A percentile compares a stretch with the other conserved stretches of the same genome.
Conservation (phyloP, 2,329 filamentous ascomycete genomes). For the Polytolypa hystricis region DNA sequence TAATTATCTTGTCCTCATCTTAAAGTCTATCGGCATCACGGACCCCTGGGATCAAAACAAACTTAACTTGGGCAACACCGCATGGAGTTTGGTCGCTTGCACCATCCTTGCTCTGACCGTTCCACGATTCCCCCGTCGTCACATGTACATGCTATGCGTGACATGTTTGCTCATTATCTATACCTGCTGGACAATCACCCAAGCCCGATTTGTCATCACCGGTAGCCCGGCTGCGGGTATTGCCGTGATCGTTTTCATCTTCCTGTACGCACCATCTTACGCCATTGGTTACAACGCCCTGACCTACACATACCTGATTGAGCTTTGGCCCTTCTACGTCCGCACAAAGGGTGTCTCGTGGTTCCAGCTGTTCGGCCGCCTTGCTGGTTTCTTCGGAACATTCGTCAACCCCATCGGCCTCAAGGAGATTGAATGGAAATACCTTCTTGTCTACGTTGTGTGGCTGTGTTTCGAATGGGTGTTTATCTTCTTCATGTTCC, state of each 20-base stretch:
- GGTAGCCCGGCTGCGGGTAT: constrained; percentile 25
- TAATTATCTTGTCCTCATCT: constrained; percentile 11
- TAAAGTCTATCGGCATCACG: constrained; percentile 27
- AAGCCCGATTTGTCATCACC: constrained; percentile 27
- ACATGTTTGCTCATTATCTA: constrained; percentile 40
- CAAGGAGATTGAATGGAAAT: constrained; percentile 30
- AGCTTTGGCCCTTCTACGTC: constrained; percentile 46
- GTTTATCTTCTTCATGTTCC: constrained; percentile 32
- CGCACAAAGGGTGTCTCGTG: constrained; percentile 46
- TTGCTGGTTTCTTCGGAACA: constrained; percentile 36
- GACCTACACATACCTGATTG: constrained; percentile 41
- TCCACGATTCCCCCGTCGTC: constrained; percentile 26
- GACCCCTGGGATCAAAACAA: constrained; percentile 21
- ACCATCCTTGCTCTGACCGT: constrained; percentile 26
- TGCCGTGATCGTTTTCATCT: constrained; percentile 44
- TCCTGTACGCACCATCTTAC: constrained; percentile 46
- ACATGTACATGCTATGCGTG: constrained; percentile 38
- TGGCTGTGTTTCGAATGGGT: constrained; percentile 29
- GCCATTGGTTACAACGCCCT: constrained; percentile 31
- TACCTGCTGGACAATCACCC: constrained; percentile 42
- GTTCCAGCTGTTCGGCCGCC: constrained; percentile 41
- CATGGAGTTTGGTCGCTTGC: constrained; percentile 28
- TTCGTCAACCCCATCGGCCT: constrained; percentile 35
- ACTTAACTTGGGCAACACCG: constrained; percentile 19
- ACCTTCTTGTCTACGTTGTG: constrained; percentile 28